Conservation (phyloP, 2,329 filamentous ascomycete species). For the Nemania bipapillata region DNA sequence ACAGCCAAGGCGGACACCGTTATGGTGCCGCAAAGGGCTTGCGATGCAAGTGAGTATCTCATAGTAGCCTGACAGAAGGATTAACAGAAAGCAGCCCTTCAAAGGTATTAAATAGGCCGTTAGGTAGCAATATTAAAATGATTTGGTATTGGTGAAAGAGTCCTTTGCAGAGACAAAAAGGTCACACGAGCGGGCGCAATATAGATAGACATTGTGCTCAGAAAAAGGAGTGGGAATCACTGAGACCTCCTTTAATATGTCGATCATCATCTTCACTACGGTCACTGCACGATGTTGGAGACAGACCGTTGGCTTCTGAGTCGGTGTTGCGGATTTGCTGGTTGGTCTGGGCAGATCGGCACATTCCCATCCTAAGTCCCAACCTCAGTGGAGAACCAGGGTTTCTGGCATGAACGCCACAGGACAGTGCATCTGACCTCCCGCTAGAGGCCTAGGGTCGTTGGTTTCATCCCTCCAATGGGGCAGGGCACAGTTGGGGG, state of each 20-base stretch:
- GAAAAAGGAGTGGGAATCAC: conserved; percentile 30
- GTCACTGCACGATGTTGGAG: conserved; percentile 23
- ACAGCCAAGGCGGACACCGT: conserved; percentile 46
- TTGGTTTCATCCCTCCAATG: conserved; percentile 27
- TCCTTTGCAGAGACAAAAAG: conserved; percentile 27
- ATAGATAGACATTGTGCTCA: conserved; percentile 29
- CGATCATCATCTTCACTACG: conserved; percentile 47
- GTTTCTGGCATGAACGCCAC: conserved; percentile 30
- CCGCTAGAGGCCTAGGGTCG: conserved; percentile 24
- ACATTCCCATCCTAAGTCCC: conserved; percentile 30
- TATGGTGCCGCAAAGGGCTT: conserved; percentile 46
- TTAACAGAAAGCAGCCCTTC: conserved; percentile 7
- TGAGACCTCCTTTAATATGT: conserved; percentile 41
- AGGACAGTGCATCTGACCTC: conserved; percentile 20
- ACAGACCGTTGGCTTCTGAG: conserved; percentile 30
- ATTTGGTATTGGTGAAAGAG: conserved; percentile 20
- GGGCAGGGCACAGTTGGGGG: not conserved
- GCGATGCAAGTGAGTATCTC: conserved; percentile 45
- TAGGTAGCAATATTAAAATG: conserved; percentile 40
- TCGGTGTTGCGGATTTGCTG: conserved; percentile 30
- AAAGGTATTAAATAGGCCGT: conserved; percentile 4
- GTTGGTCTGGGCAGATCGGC: conserved; percentile 32
- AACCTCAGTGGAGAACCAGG: conserved; percentile 22
- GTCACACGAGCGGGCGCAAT: conserved; percentile 33
- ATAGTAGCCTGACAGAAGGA: conserved; percentile 39